Conservation (phyloP, 192 early-diverging fungal genomes). For the Mortierella hygrophila region DNA sequence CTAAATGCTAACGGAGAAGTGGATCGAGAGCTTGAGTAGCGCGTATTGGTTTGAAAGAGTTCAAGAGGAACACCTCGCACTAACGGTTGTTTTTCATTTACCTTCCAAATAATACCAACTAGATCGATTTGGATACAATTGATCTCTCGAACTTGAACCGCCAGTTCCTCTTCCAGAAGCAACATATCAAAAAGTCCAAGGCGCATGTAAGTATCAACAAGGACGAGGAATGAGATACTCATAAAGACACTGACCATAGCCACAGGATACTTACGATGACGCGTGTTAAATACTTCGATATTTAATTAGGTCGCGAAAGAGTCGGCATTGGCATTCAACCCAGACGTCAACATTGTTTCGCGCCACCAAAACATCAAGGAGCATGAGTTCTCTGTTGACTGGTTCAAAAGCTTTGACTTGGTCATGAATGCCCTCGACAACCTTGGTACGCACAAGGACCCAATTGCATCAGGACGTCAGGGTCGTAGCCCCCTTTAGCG, state of each 20-base stretch:
- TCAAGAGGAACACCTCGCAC: background rate
- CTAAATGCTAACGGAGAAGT: background rate
- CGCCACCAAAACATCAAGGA: slow-evolving; percentile 93
- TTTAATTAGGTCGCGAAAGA: slow-evolving; percentile 78
- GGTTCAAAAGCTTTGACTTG: slow-evolving; percentile 91
- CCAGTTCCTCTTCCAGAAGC: slow-evolving; percentile 98
- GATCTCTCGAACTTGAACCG: slow-evolving; percentile 98
- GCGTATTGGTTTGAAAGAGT: background rate
- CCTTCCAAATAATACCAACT: background rate
- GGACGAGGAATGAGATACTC: background rate
- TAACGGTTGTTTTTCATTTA: background rate
- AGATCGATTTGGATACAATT: slow-evolving; percentile 99
- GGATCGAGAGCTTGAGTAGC: background rate
- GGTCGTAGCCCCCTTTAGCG: background rate
- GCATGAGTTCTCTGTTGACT: slow-evolving; percentile 82
- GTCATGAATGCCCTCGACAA: slow-evolving; percentile 99
- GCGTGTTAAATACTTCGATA: background rate
- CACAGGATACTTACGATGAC: background rate
- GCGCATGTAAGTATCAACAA: slow-evolving; percentile 73
- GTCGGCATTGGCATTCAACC: slow-evolving; percentile 90
- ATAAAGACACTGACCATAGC: background rate
- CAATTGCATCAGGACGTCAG: background rate
- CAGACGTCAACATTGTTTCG: slow-evolving; percentile 77
- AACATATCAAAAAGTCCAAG: slow-evolving; percentile 95
- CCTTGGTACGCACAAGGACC: slow-evolving; percentile 68